These are phyloP conservation scores for Kluyveromyces nonfermentans DNA, from an alignment of 805 yeast species.

Conservation along the genomic window DNA sequence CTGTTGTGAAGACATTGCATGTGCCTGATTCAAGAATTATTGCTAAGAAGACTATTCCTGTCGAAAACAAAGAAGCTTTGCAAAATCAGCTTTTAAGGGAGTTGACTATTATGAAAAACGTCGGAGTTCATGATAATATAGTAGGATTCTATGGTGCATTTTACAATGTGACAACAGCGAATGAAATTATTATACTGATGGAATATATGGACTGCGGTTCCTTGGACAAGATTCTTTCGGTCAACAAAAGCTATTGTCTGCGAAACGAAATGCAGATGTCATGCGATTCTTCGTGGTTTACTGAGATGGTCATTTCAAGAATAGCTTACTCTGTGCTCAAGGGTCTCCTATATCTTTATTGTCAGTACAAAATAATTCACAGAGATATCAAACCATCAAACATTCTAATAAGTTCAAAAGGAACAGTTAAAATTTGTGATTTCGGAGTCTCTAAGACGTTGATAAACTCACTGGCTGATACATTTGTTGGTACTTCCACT, in stretches of 20 bases:
- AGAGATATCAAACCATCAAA: constrained; percentile 95
- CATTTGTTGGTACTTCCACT: constrained; percentile 96
- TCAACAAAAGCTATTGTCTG: constrained; percentile 43
- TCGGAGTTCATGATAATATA: constrained; percentile 67
- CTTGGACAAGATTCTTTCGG: constrained; percentile 62
- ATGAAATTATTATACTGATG: constrained; percentile 84
- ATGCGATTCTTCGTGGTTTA: constrained; percentile 22
- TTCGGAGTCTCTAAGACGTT: constrained; percentile 93
- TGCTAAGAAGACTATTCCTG: constrained; percentile 83
- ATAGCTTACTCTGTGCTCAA: constrained; percentile 67
- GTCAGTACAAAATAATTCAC: constrained; percentile 81
- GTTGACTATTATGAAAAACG: constrained; percentile 82
- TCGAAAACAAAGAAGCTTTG: constrained; percentile 50
- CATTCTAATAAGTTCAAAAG: constrained; percentile 76
- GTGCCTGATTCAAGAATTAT: constrained; percentile 78
- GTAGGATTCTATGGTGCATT: constrained; percentile 90
- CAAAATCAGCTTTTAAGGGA: constrained; percentile 71
- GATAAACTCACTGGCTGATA: constrained; percentile 90
- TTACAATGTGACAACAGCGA: constrained; percentile 39
- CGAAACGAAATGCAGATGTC: constrained; percentile 10
- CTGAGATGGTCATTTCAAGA: constrained; percentile 56
- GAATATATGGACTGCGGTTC: constrained; percentile 96
- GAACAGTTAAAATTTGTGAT: constrained; percentile 87
- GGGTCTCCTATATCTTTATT: constrained; percentile 76
- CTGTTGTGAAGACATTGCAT: constrained; percentile 81